Evolutionary conservation across 306 rosid species (phyloP).

Genomic region (Boehmeria nivea): DNA sequence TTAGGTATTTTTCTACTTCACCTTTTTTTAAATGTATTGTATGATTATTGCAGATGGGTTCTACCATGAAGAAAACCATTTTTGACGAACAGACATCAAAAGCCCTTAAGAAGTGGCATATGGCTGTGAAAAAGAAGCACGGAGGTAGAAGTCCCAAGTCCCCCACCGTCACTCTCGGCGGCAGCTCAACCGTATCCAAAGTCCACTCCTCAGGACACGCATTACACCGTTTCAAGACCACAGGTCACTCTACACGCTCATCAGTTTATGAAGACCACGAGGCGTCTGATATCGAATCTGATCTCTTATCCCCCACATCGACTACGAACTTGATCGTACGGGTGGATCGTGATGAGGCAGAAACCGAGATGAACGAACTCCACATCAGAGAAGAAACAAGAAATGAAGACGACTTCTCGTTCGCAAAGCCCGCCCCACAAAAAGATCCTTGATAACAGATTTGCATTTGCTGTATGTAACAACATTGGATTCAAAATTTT

Average conservation of each 20-base stretch:
- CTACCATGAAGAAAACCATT: constrained; percentile 65
- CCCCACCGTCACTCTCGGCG: constrained; percentile 20
- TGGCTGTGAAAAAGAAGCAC: constrained; percentile 58
- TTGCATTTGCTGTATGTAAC: neutral
- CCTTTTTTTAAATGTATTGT: neutral
- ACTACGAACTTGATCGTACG: constrained; percentile 24
- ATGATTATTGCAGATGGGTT: constrained; percentile 68
- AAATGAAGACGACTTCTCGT: constrained; percentile 42
- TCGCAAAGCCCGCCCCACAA: constrained; percentile 24
- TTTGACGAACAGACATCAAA: constrained; percentile 82
- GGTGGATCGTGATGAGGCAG: constrained; percentile 34
- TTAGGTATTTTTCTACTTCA: neutral
- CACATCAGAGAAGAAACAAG: constrained; percentile 26
- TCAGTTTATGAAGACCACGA: constrained; percentile 32
- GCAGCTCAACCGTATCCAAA: constrained; percentile 42
- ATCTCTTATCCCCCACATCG: constrained; percentile 29
- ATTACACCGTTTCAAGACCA: constrained; percentile 72
- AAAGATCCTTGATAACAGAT: constrained; percentile 8
- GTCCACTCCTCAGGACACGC: constrained; percentile 35
- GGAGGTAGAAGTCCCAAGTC: constrained; percentile 40
- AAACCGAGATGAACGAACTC: constrained; percentile 18
- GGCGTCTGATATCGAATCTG: constrained; percentile 36
- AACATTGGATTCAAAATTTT: neutral
- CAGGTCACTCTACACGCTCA: constrained; percentile 49
- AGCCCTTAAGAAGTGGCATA: constrained; percentile 80